Percentiles rank a stretch among this genome's conserved stretches.
Evolutionary conservation across 352 stramenopile genomes (phyloP).

Genomic region (Phytophthora citricola): DNA sequence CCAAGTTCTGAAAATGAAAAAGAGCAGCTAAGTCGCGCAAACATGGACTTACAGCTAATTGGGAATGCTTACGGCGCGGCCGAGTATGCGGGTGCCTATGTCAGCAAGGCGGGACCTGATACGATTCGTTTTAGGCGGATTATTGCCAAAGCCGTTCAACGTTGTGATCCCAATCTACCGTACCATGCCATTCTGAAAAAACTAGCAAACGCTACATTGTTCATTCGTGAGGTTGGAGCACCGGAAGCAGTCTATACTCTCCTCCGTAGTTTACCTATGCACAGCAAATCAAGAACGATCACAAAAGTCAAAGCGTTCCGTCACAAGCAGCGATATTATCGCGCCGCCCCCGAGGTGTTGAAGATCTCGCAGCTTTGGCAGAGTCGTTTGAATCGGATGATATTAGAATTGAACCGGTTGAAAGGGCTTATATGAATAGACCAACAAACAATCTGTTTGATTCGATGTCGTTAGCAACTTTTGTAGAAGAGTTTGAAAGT

Average conservation of each 20-base stretch:
- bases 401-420: slow-evolving; percentile 6
- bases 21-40: neutral
- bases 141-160: no score
- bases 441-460: neutral
- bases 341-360: neutral
- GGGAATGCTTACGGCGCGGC: neutral
- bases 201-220: neutral
- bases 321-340: no score
- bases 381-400: neutral
- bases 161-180: no score
- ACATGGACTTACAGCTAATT: neutral
- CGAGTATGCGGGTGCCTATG: no score
- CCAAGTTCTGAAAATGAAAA: neutral
- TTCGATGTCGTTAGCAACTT: neutral
- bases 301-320: no score
- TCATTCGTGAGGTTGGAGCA: neutral
- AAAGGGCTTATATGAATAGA: slow-evolving; percentile 9
- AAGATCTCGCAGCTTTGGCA: neutral
- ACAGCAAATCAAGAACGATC: neutral
- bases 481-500: slow-evolving; percentile 5
- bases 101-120: neutral
- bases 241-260: neutral
- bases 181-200: neutral
- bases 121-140: no score
- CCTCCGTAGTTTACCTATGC: neutral